Base-by-base conservation (phyloP, 768 basidiomycete genomes). In the Collybia sordida region DNA sequence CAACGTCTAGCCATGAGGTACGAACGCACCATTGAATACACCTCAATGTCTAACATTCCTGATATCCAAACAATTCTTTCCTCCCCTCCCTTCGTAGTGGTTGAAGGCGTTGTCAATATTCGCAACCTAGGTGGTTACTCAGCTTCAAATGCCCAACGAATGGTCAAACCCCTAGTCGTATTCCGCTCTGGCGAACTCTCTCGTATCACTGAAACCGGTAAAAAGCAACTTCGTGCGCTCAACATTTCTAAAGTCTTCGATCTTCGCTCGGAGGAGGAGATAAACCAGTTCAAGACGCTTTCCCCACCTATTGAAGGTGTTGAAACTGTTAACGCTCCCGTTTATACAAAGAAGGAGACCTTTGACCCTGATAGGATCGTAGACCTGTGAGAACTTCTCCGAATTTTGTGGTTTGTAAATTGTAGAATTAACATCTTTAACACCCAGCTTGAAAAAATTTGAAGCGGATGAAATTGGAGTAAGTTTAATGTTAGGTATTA, bases 121-220 rank as follows among this genome's bases (percentile, higher is more conserved):
- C 66, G 74, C 35, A 59, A 66, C 18, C 53, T 74, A 22, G 69
- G 70, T 15, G 64, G 63, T 11, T 62, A 61, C 44, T 15, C 59
- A 6, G 12, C 34, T 44, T 23, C 27, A 37, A 19, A 42, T 42
- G 24, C 38, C 3, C 28, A 44, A 4, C 43, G 23, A 11, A 23
- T 45, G 15, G 60, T 72, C 47, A 72, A 68, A 47, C 62, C 68
- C 6, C 51, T 49, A 5, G 44, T 60, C 35, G 54, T 75, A 34
- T 73, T 70, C 50, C 73, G 76, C 50, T 73, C 72, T 9, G 74
- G 69, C 15, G 73, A 77, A 47, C 48, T 65, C 6, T 56, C 63
- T 1, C 54, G 57, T 27, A 68, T 78, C 48, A 72, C 72, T 22
- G 55, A 63, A 1, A 35, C 34, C 18, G 75, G 75, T 1, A 62